Evolutionary conservation across 2,329 filamentous ascomycete species (phyloP), one percentile per base, ranked within the genome.

Genomic region (Penicillium sp.): DNA sequence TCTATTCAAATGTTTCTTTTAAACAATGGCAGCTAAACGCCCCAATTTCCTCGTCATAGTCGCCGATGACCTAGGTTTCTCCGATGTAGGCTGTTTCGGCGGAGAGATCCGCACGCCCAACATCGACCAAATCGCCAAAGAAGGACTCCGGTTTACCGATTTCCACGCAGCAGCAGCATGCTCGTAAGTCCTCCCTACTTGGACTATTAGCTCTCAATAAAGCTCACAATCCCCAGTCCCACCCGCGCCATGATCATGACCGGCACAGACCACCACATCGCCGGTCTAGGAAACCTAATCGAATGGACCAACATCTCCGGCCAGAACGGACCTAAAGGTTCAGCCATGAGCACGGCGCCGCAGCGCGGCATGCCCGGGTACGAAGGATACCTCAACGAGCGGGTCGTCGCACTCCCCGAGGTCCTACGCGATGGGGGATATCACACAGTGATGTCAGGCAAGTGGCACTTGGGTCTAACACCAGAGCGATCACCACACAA

Each of bases 191-290:
- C 19, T 23, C 21, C 4, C 15, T 21, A 46, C 8, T 6, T 12
- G 17, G 29, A 9, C 7, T 1, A 21, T 5, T 2, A 33, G 4
- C 7, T 17, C 2, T 17, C 19, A 47, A 33, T 10, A 9, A 37
- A 21, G 15, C 48, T 47, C 17, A 52, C 31, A 19, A 31, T 6
- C 2, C 4, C 21, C 40, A 75, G 72, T 31, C 86, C 86, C 2
- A 85, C 84, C 3, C 77, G 85, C 38, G 83, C 85, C 19, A 88
- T 88, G 86, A 80, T 88, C 63, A 83, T 88, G 79, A 86, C 84
- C 0, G 85, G 85, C 4, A 87, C 85, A 0, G 84, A 86, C 65
- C 80, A 86, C 64, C 84, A 78, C 54, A 77, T 77, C 57, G 75
- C 75, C 12, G 75, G 85, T 1, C 75, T 87, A 2, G 85, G 84